These are phyloP conservation scores for Penicillium sp. DNA, from an alignment of 2,329 filamentous ascomycete species.

Conservation along the genomic window DNA sequence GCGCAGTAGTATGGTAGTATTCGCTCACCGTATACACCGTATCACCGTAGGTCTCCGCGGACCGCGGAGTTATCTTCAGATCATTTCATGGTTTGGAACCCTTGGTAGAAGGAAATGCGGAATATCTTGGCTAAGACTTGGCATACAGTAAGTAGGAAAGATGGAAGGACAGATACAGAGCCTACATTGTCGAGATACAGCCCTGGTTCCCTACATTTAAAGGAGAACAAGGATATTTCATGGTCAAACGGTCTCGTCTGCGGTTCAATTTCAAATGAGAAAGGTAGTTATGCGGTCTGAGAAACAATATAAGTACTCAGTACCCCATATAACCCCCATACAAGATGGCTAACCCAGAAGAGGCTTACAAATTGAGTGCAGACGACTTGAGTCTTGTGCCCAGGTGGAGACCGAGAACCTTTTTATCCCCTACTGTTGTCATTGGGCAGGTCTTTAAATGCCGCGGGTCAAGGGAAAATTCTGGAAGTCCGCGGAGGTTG, in stretches of 20 bases:
- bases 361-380: too few species aligned
- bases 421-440: background rate
- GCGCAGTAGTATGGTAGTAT: too few species aligned
- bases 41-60: too few species aligned
- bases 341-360: too few species aligned
- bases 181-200: background rate
- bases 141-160: background rate
- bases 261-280: background rate
- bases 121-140: too few species aligned
- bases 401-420: constrained; percentile 5
- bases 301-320: background rate
- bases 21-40: too few species aligned
- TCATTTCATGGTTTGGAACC: background rate
- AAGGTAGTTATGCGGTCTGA: background rate
- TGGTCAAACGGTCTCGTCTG: background rate
- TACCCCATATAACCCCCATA: too few species aligned
- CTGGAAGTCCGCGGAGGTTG: too few species aligned
- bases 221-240: background rate
- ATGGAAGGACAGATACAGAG: background rate
- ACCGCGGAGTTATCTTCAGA: too few species aligned
- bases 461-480: constrained; percentile 6
- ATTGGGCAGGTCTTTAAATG: background rate
- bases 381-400: too few species aligned
- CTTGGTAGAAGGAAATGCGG: background rate
- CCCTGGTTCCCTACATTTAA: background rate